Percentiles rank a stretch among this genome's conserved stretches.
Conservation (phyloP, 192 early-diverging fungal genomes). For the Entomortierella parvispora region DNA sequence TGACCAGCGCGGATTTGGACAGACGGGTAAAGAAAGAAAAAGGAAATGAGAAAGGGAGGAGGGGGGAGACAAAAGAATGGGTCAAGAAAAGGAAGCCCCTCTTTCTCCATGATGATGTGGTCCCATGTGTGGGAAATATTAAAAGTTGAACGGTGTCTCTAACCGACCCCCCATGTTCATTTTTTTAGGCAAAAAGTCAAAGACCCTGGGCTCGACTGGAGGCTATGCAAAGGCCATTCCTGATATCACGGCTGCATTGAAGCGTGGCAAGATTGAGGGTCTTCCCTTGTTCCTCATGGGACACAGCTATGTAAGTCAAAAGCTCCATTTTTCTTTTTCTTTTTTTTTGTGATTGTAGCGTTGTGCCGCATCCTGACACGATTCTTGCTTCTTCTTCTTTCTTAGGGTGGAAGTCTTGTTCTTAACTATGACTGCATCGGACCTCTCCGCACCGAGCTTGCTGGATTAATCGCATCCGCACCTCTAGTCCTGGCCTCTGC, state of each 20-base stretch:
- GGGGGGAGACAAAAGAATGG: no score
- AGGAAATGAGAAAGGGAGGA: no score
- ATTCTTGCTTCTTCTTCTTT: not conserved
- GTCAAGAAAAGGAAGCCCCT: not conserved
- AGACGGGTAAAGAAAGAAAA: slow-evolving; percentile 52
- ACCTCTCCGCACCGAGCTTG: slow-evolving; percentile 43
- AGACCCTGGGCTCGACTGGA: slow-evolving; percentile 51
- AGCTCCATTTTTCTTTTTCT: not conserved
- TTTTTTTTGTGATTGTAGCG: not conserved
- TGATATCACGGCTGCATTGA: slow-evolving; percentile 59
- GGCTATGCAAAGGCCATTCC: slow-evolving; percentile 53
- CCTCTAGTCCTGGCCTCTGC: slow-evolving; percentile 41
- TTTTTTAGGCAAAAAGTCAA: slow-evolving; percentile 48
- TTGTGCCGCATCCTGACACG: not conserved
- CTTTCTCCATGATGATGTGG: no score
- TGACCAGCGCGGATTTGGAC: slow-evolving; percentile 74
- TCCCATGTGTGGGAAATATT: no score
- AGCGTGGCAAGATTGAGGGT: slow-evolving; percentile 41
- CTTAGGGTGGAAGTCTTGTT: slow-evolving; percentile 62
- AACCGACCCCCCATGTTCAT: no score
- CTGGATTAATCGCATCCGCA: slow-evolving; percentile 68
- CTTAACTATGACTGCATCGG: slow-evolving; percentile 61
- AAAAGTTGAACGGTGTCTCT: no score
- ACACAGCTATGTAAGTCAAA: slow-evolving; percentile 56
- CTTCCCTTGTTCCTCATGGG: slow-evolving; percentile 62